A percentile compares a stretch with the other conserved stretches of the same genome.
These are phyloP conservation scores for Hymenoscyphus linearis DNA, from an alignment of 2,329 filamentous ascomycete genomes.

Conservation along the genomic window DNA sequence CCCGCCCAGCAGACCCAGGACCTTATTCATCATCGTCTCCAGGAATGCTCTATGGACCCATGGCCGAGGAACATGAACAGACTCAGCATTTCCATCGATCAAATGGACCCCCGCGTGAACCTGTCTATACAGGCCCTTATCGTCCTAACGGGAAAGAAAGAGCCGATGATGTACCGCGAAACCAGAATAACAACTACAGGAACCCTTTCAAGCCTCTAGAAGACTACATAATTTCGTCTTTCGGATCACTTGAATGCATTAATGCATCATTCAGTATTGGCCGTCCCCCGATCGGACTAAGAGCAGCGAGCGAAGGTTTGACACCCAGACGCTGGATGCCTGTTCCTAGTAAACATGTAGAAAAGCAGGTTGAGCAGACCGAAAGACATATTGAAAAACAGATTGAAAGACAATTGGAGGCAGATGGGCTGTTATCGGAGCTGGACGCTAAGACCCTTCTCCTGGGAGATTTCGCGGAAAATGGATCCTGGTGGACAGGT, in stretches of 20 bases:
- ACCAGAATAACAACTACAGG: conserved; percentile 37
- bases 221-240: conserved; percentile 66
- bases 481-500: conserved; percentile 78
- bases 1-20: conserved; percentile 6
- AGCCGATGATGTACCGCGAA: conserved; percentile 33
- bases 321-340: conserved; percentile 17
- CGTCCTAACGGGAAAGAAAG: conserved; percentile 5
- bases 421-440: conserved; percentile 43
- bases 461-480: conserved; percentile 72
- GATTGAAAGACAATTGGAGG: conserved; percentile 30
- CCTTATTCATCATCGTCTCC: conserved; percentile 27
- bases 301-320: conserved; percentile 26
- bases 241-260: conserved; percentile 65
- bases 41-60: conserved; percentile 21
- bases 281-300: conserved; percentile 35
- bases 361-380: conserved; percentile 21
- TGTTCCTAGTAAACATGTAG: conserved; percentile 9
- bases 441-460: conserved; percentile 71
- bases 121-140: not conserved
- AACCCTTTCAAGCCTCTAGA: conserved; percentile 71
- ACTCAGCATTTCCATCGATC: conserved; percentile 6
- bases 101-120: not conserved
- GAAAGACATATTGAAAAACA: not conserved
- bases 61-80: conserved; percentile 16
- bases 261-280: conserved; percentile 68